A percentile compares a stretch with the other conserved stretches of the same genome.
Evolutionary conservation across 169 alveolate genomes (phyloP).

Genomic region (Eimeria tenella): DNA sequence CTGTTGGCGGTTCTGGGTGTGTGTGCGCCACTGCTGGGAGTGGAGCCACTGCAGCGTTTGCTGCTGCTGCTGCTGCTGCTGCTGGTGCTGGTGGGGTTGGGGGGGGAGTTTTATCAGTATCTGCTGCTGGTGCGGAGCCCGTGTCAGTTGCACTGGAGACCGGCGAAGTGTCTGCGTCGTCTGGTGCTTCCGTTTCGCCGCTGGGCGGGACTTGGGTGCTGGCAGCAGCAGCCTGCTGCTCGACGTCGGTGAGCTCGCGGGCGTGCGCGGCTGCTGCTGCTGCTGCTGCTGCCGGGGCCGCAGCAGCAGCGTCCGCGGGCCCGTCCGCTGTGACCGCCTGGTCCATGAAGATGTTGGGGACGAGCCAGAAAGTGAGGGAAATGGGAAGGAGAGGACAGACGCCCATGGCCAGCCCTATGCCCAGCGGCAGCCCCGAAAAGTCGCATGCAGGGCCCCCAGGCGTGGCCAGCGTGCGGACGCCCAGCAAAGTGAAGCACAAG

Average conservation of each 20-base stretch:
- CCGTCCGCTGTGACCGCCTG: background rate
- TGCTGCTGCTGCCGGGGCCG: background rate
- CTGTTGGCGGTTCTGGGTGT: background rate
- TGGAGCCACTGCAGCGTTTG: background rate
- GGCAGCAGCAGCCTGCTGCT: background rate
- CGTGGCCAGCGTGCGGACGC: constrained; percentile 58
- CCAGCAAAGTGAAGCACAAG: constrained; percentile 43
- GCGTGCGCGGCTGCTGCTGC: background rate
- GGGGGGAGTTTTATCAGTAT: background rate
- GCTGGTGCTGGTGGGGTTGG: background rate
- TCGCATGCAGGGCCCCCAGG: constrained; percentile 62
- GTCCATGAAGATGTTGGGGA: constrained; percentile 72
- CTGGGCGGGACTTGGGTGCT: too few species aligned
- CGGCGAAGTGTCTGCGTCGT: background rate
- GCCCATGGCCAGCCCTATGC: constrained; percentile 52
- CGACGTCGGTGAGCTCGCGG: background rate
- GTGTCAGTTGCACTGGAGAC: constrained; percentile 29
- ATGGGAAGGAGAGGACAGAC: constrained; percentile 64
- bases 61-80: background rate
- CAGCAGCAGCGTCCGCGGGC: background rate
- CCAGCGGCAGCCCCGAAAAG: constrained; percentile 55
- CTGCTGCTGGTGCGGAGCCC: constrained; percentile 14
- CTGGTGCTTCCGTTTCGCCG: background rate
- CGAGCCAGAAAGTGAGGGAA: constrained; percentile 76
- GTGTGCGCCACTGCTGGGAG: background rate